A percentile compares a stretch with the other conserved stretches of the same genome.
Evolutionary conservation across 164 flowering plant species (phyloP).

Genomic region (Akebia trifoliata): DNA sequence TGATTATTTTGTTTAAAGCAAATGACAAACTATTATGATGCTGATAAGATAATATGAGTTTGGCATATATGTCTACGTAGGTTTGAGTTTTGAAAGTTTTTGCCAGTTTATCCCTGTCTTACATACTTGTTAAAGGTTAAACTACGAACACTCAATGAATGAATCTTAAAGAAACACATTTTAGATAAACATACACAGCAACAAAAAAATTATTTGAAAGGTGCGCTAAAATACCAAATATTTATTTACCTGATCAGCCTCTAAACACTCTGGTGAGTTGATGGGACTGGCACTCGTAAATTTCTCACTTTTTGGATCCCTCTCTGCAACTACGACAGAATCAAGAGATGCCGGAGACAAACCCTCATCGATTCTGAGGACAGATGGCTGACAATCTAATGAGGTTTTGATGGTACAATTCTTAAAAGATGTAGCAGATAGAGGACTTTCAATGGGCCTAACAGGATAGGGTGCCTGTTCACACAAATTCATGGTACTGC

Average conservation of each 20-base stretch:
- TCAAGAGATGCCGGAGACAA: conserved; percentile 75
- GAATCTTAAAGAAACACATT: not conserved
- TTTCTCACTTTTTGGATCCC: conserved; percentile 52
- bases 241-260: conserved; percentile 64
- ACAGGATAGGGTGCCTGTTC: conserved; percentile 49
- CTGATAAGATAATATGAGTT: too few relatives aligned
- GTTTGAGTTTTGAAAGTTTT: too few relatives aligned
- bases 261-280: conserved; percentile 58
- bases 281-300: conserved; percentile 48
- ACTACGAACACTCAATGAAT: too few relatives aligned
- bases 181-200: not conserved
- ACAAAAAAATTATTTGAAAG: conserved; percentile 1
- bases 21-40: too few relatives aligned
- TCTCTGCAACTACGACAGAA: conserved; percentile 62
- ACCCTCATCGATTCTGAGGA: conserved; percentile 60
- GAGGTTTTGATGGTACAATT: conserved; percentile 42
- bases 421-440: conserved; percentile 44
- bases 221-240: not conserved
- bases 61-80: too few relatives aligned
- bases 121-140: too few relatives aligned
- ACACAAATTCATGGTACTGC: not conserved
- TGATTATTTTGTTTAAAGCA: too few relatives aligned
- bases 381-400: conserved; percentile 51
- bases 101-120: too few relatives aligned
- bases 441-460: conserved; percentile 57